Percentiles rank a stretch among this genome's conserved stretches.
These are phyloP conservation scores for Penicillium diatomitis DNA, from an alignment of 495 filamentous ascomycete species.

Conservation along the genomic window DNA sequence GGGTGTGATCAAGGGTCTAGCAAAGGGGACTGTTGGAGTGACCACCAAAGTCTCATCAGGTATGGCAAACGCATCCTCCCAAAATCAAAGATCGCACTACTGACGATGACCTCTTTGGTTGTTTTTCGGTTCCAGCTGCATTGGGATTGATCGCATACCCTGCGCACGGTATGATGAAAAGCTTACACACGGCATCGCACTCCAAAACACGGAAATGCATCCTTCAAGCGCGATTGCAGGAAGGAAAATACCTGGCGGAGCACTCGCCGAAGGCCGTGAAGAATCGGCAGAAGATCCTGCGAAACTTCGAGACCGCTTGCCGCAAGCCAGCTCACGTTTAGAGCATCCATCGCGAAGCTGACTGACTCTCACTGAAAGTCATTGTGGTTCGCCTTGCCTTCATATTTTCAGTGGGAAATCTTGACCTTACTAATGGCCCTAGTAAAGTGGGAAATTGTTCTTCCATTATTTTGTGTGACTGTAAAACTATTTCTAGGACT, in stretches of 20 bases:
- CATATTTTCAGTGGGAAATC: too few species aligned
- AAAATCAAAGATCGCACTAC: background rate
- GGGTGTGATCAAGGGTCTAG: conserved; percentile 58
- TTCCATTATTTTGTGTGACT: too few species aligned
- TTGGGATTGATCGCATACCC: conserved; percentile 9
- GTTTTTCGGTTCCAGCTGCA: background rate
- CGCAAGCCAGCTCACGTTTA: background rate
- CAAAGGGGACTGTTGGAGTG: conserved; percentile 66
- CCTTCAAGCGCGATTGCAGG: background rate
- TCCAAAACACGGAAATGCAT: conserved; percentile 5
- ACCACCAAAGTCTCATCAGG: conserved; percentile 49
- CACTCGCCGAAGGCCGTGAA: background rate
- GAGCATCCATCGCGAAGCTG: background rate
- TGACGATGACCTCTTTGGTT: background rate
- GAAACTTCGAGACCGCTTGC: background rate
- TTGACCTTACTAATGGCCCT: too few species aligned
- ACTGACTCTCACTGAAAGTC: background rate
- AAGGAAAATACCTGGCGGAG: background rate
- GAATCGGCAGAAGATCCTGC: background rate
- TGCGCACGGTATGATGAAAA: conserved; percentile 8
- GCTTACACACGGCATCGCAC: conserved; percentile 5
- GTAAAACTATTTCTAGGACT: too few species aligned
- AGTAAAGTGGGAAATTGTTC: too few species aligned
- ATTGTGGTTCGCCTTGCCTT: too few species aligned
- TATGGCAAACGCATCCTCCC: conserved; percentile 2